phyloP scores from a whole-genome alignment of 1,284 basidiomycete species.

The Ustilago curta region DNA sequence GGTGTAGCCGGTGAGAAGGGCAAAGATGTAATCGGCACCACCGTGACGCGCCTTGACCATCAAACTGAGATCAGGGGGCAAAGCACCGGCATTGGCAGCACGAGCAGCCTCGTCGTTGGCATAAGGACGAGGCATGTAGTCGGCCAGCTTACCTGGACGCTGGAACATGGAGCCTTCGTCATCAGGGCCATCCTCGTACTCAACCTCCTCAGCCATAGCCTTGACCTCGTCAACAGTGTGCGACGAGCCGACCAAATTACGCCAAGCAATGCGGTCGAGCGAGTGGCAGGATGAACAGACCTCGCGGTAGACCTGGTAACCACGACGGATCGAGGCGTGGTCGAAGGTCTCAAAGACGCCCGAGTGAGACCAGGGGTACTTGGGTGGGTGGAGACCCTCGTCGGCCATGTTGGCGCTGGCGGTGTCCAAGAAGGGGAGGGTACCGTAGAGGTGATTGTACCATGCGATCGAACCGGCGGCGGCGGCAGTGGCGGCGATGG shows the following conservation, averaged over 20 bases:
- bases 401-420: conserved; percentile 74
- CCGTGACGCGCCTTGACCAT: conserved; percentile 99
- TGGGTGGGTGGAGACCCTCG: conserved; percentile 90
- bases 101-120: conserved; percentile 98
- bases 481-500: conserved; percentile 77
- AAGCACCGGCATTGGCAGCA: conserved; percentile 91
- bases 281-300: conserved; percentile 99
- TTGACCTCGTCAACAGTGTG: conserved; percentile 94
- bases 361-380: conserved; percentile 90
- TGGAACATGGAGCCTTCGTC: conserved; percentile 98
- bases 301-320: conserved; percentile 98
- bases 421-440: conserved; percentile 68
- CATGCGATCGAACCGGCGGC: conserved; percentile 90
- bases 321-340: conserved; percentile 94
- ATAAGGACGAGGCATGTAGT: conserved; percentile 96
- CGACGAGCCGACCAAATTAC: conserved; percentile 97
- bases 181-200: conserved; percentile 96
- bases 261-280: conserved; percentile 98
- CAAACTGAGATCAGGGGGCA: conserved; percentile 95
- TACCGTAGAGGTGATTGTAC: conserved; percentile 95
- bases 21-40: conserved; percentile 95
- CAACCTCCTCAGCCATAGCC: conserved; percentile 87
- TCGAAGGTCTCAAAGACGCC: conserved; percentile 92
- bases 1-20: conserved; percentile 95
- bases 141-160: conserved; percentile 94